phyloP scores from a whole-genome alignment of 768 basidiomycete genomes.

The Pisolithus sp. region DNA sequence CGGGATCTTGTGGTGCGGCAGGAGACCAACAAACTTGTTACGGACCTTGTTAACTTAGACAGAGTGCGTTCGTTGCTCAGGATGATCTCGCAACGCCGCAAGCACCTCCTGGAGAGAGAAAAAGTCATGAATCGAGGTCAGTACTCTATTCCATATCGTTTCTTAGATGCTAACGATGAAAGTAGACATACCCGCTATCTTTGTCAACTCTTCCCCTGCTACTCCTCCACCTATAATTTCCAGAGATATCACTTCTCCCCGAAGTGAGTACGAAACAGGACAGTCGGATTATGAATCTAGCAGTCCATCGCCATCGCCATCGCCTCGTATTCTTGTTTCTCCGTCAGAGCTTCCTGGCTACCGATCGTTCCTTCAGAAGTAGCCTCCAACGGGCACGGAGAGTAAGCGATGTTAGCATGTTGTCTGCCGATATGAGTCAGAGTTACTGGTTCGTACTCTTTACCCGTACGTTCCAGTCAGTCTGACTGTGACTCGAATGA shows the following conservation, averaged over 20 bases:
- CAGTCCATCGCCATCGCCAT: conserved; percentile 4
- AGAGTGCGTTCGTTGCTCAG: conserved; percentile 74
- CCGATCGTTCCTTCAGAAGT: conserved; percentile 37
- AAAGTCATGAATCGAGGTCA: conserved; percentile 38
- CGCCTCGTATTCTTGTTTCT: conserved; percentile 5
- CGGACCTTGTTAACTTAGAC: conserved; percentile 80
- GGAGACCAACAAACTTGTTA: conserved; percentile 72
- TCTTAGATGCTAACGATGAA: not conserved
- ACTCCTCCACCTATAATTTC: conserved; percentile 45
- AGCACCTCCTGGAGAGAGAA: conserved; percentile 53
- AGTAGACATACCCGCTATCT: conserved; percentile 63
- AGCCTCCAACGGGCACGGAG: conserved; percentile 50
- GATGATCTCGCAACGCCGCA: conserved; percentile 65
- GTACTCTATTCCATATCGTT: conserved; percentile 3
- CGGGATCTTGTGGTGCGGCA: conserved; percentile 75
- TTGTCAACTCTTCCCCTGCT: conserved; percentile 54
- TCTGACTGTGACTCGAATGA: not conserved
- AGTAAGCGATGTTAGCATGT: conserved; percentile 53
- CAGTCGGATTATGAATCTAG: conserved; percentile 1
- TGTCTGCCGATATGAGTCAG: conserved; percentile 45
- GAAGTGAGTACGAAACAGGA: conserved; percentile 1
- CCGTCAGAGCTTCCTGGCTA: conserved; percentile 16
- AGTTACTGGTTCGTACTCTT: conserved; percentile 41
- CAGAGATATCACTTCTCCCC: conserved; percentile 48
- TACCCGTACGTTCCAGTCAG: not conserved